Conservation (phyloP, 306 rosid genomes). For the Chamaecrista fasciculata region DNA sequence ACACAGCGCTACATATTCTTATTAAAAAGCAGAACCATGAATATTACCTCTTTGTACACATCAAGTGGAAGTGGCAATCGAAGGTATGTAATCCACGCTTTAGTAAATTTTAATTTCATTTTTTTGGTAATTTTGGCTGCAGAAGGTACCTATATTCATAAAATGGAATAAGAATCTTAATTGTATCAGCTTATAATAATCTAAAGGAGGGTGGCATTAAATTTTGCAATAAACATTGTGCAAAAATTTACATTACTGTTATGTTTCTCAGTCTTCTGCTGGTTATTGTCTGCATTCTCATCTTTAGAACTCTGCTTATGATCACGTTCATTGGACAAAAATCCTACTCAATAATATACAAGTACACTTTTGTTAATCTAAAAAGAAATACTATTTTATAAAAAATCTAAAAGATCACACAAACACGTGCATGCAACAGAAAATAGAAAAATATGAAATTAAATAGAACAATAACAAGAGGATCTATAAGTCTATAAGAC, state of each 20-base stretch:
- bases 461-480: neutral
- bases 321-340: constrained; percentile 42
- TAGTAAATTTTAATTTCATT: constrained; percentile 76
- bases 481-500: neutral
- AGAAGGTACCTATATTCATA: constrained; percentile 49
- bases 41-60: constrained; percentile 85
- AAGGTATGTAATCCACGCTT: constrained; percentile 85
- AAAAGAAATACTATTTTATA: neutral
- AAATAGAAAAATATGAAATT: neutral
- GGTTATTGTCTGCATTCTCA: constrained; percentile 44
- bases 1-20: constrained; percentile 16
- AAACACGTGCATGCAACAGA: neutral
- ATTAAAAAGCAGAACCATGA: constrained; percentile 10
- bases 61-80: constrained; percentile 86
- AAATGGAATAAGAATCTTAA: constrained; percentile 20
- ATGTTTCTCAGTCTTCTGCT: constrained; percentile 43
- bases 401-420: constrained; percentile 4
- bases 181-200: neutral
- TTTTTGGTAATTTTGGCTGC: constrained; percentile 57
- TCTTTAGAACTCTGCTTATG: constrained; percentile 41
- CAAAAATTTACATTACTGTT: constrained; percentile 42
- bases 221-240: constrained; percentile 18
- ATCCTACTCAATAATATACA: constrained; percentile 26
- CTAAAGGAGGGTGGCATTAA: constrained; percentile 11
- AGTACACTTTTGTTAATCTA: neutral